Evolutionary conservation across 1,284 basidiomycete species (phyloP), one percentile per base, ranked within the genome.

Genomic region (Ganoderma resinaceum): DNA sequence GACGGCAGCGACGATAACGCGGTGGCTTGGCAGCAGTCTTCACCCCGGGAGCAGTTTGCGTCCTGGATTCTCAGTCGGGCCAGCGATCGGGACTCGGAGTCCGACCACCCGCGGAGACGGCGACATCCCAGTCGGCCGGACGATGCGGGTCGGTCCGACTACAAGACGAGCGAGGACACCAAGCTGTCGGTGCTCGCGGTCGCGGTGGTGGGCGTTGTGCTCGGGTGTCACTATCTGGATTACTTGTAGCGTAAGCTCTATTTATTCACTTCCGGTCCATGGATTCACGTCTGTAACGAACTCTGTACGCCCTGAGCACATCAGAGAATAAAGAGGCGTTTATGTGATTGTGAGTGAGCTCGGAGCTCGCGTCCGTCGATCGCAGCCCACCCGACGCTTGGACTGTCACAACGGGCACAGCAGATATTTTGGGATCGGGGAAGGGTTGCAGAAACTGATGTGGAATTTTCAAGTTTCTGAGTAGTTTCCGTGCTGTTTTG

Each of bases 221-320:
- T 58, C 3, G 55, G 33, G n/a, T 35, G 31, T 12, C 55, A 58
- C 33, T 58, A 23, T 37, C 55, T 58, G 18, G 55, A 58, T 12
- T 58, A 58, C 33, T 12, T 58, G 55, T 58, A 58, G 31, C 7
- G 55, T 58, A n/a, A 58, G 33, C 55, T n/a, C n/a, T 18, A 29
- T 55, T 55, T 8, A 18, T 7, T 29, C 49, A 12, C 4, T 52
- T 11, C 26, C 49, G 43, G 2, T 49, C 26, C 6, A 6, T 43
- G 5, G 46, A 26, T 42, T 42, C 40, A 42, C 20, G 3, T 26
- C 46, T 26, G 46, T 49, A 49, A 49, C 46, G 20, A 20, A 43
- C 6, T 20, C 42, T 43, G 42, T 43, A 43, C 42, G 8, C n/a
- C 42, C 42, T 20, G 18, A 16, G 3, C 18, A 43, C 42, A 6